Conservation (phyloP, 2,329 filamentous ascomycete genomes). For the Arthroderma uncinatum region DNA sequence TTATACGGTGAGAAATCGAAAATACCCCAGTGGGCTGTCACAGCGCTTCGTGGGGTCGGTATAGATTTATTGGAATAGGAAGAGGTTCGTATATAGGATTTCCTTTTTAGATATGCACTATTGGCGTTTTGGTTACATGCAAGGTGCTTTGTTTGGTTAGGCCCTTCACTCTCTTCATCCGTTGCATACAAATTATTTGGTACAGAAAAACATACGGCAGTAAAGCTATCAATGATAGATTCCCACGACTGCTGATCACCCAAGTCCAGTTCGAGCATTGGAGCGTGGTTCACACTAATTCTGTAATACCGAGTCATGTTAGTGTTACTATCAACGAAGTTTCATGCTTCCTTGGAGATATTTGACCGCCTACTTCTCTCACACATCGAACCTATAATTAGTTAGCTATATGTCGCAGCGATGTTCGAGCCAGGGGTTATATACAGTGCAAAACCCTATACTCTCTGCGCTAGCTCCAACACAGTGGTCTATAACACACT, state of each 20-base stretch:
- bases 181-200: background rate
- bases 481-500: background rate
- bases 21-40: slow-evolving; percentile 76
- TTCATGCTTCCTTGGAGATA: background rate
- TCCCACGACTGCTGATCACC: background rate
- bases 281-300: background rate
- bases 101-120: background rate
- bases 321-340: background rate
- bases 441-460: background rate
- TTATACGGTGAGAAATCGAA: slow-evolving; percentile 56
- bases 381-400: background rate
- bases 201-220: too few species aligned
- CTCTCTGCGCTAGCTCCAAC: background rate
- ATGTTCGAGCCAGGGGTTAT: background rate
- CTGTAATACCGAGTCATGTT: background rate
- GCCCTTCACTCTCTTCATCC: background rate
- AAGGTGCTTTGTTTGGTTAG: background rate
- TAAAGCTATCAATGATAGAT: too few species aligned
- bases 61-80: slow-evolving; percentile 52
- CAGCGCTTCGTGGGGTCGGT: slow-evolving; percentile 65
- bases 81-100: background rate
- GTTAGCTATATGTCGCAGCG: background rate
- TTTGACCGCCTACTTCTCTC: background rate
- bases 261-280: background rate
- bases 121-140: background rate